Conservation (phyloP, 139 green algal genomes). For the Chlamydomonas eustigma region DNA sequence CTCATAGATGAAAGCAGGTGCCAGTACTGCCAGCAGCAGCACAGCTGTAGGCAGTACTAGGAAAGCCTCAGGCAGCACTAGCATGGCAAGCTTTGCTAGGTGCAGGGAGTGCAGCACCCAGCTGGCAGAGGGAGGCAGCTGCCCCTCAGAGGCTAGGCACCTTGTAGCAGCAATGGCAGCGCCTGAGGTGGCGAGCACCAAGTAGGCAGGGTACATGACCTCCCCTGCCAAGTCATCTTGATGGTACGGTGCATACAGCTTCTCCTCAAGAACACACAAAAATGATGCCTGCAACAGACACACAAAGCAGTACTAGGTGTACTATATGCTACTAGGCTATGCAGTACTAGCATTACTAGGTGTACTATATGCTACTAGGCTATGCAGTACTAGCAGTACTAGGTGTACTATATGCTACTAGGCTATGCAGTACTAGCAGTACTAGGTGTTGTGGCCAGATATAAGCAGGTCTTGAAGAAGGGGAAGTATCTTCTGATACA, state of each 20-base stretch:
- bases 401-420: no score
- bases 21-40: constrained; percentile 42
- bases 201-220: constrained; percentile 43
- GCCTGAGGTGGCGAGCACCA: constrained; percentile 77
- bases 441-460: no score
- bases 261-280: constrained; percentile 71
- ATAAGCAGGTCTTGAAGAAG: no score
- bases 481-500: no score
- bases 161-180: constrained; percentile 59
- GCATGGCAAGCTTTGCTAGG: constrained; percentile 79
- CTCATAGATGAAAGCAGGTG: constrained; percentile 52
- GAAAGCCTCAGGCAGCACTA: constrained; percentile 72
- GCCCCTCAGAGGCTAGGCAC: constrained; percentile 17
- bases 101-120: constrained; percentile 69
- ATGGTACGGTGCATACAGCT: constrained; percentile 29
- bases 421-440: no score
- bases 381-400: no score
- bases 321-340: no score
- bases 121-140: constrained; percentile 4
- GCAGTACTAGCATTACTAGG: no score
- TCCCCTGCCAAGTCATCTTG: constrained; percentile 32
- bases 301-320: no score
- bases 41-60: constrained; percentile 30
- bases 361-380: no score
- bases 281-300: constrained; percentile 49